phyloP scores from a whole-genome alignment of 495 filamentous ascomycete species.

The Lepraria neglecta region DNA sequence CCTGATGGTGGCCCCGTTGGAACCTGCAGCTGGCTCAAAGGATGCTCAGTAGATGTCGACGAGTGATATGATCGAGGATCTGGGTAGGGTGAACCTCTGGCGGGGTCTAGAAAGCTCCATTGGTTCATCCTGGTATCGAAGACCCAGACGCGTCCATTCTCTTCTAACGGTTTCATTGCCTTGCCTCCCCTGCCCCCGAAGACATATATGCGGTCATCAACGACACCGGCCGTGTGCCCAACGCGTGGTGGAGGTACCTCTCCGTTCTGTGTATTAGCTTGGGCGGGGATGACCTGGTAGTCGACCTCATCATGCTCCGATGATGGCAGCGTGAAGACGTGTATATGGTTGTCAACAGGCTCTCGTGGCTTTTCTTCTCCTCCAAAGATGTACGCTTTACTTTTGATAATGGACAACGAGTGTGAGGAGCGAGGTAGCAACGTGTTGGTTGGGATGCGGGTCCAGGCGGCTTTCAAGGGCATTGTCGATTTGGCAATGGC shows the following conservation, averaged over 20 bases:
- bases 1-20: conserved; percentile 1
- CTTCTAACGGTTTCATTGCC: conserved; percentile 49
- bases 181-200: conserved; percentile 52
- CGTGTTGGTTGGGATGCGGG: conserved; percentile 44
- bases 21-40: conserved; percentile 2
- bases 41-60: conserved; percentile 24
- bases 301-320: conserved; percentile 23
- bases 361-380: conserved; percentile 38
- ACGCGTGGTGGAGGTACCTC: conserved; percentile 42
- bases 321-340: conserved; percentile 47
- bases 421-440: conserved; percentile 63
- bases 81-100: conserved; percentile 23
- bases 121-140: conserved; percentile 34
- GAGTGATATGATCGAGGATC: conserved; percentile 23
- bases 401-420: conserved; percentile 57
- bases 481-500: conserved; percentile 39
- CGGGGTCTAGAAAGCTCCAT: conserved; percentile 25
- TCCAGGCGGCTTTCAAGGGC: conserved; percentile 53
- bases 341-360: conserved; percentile 63
- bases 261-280: neutral
- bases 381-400: conserved; percentile 52
- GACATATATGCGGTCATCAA: conserved; percentile 46
- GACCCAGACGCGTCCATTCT: conserved; percentile 45
- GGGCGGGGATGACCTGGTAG: conserved; percentile 20
- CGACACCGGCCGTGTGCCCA: conserved; percentile 40